Evolutionary conservation across 306 rosid genomes (phyloP), one percentile per base, ranked within the genome.

Genomic region (Quercus rubra): DNA sequence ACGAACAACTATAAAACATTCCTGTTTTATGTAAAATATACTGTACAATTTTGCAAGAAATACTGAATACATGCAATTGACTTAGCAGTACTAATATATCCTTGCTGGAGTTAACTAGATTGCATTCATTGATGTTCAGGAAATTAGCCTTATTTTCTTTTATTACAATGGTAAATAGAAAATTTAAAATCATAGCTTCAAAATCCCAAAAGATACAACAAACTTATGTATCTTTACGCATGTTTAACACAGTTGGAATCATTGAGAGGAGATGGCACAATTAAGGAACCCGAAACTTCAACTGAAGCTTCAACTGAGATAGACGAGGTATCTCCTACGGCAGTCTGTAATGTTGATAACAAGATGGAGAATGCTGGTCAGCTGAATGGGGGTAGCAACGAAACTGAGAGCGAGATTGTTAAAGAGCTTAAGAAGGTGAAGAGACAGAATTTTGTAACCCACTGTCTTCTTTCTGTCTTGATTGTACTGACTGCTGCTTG

Each of bases 391-490:
- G 52, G 49, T 31, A 49, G 73, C 63, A 56, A 3, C 18, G 87
- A 71, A 17, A 63, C 54, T 20, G 88, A 80, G 52, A 89, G 88
- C 25, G 90, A 88, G 72, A 84, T 93, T 15, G 78, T 88, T 23
- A 89, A 83, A 78, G 96, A 95, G 71, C 77, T 95, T 46, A 90
- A 83, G 82, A 82, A 87, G 76, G 74, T 95, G 67, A 89, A 81
- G 79, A 93, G 56, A 77, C 98, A 93, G 91, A 95, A 92, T 85
- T 76, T 80, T 20, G 72, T 91, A 18, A 91, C 96, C 31, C 93
- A 92, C 33, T 92, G 98, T 77, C 98, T 95, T 86, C 93, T 95
- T 73, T 92, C 99, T 14, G 86, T 30, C 80, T 79, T 92, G 97
- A 88, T 95, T 69, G 91, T 86, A 4, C 84, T 95, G 55, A 95